Conservation (phyloP, 495 filamentous ascomycete genomes). For the Talaromyces trachyspermus region DNA sequence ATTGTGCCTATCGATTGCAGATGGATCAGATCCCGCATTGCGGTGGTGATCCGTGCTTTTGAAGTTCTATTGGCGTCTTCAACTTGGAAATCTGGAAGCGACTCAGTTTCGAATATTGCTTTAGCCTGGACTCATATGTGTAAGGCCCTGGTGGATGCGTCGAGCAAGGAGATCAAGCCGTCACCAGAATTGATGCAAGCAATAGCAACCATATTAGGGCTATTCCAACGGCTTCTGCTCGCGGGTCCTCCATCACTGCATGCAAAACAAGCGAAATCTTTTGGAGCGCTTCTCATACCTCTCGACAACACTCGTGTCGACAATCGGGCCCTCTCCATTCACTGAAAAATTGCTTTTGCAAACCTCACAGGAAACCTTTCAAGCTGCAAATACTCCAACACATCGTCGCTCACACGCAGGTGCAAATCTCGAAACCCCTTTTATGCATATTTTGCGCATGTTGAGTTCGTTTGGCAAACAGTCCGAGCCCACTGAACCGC, state of each 20-base stretch:
- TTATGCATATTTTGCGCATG: conserved; percentile 34
- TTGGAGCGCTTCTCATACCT: conserved; percentile 53
- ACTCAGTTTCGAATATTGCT: conserved; percentile 35
- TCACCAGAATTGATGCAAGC: conserved; percentile 74
- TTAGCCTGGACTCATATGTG: conserved; percentile 64
- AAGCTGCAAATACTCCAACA: conserved; percentile 43
- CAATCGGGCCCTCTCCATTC: conserved; percentile 67
- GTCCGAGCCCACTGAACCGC: conserved; percentile 20
- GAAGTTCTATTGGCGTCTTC: conserved; percentile 53
- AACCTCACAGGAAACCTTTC: conserved; percentile 33
- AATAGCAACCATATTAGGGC: conserved; percentile 59
- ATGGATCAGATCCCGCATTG: conserved; percentile 74
- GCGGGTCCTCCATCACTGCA: conserved; percentile 31
- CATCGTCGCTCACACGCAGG: conserved; percentile 19
- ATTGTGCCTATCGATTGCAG: conserved; percentile 72
- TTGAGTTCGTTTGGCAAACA: conserved; percentile 18
- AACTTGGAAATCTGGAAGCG: conserved; percentile 43
- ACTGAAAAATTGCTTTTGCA: conserved; percentile 61
- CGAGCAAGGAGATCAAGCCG: conserved; percentile 83
- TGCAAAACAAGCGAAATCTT: conserved; percentile 37
- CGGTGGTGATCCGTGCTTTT: conserved; percentile 53
- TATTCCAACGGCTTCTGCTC: conserved; percentile 63
- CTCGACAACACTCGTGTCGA: conserved; percentile 51
- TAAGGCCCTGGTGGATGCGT: conserved; percentile 64
- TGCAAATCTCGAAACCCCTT: conserved; percentile 26